phyloP scores from a whole-genome alignment of 192 early-diverging fungal genomes.

The Mortierella hygrophila region DNA sequence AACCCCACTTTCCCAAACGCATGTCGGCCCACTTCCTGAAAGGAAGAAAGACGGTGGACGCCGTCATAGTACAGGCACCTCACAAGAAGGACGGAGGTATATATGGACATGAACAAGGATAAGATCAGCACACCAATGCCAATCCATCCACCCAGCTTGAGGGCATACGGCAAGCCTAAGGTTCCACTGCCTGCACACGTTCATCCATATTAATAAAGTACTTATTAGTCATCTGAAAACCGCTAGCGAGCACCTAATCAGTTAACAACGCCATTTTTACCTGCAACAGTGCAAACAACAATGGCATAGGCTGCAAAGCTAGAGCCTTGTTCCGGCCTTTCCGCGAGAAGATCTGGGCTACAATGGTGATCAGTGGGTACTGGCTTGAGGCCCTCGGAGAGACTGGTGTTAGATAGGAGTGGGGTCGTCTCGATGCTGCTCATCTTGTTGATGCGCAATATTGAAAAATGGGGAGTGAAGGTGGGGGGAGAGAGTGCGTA shows the following conservation, averaged over 20 bases:
- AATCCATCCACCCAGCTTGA: conserved; percentile 82
- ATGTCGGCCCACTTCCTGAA: conserved; percentile 65
- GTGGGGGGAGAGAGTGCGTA: too few relatives aligned
- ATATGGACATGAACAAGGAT: conserved; percentile 74
- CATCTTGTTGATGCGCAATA: conserved; percentile 19
- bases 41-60: too few relatives aligned
- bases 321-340: conserved; percentile 59
- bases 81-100: conserved; percentile 59
- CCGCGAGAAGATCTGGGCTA: conserved; percentile 34
- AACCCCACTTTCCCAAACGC: conserved; percentile 78
- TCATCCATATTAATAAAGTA: not conserved
- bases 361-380: too few relatives aligned
- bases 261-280: conserved; percentile 28
- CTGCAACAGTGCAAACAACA: conserved; percentile 81
- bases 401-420: not conserved
- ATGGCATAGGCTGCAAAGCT: conserved; percentile 68
- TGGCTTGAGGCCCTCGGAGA: too few relatives aligned
- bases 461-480: too few relatives aligned
- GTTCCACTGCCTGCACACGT: conserved; percentile 67
- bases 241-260: not conserved
- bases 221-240: not conserved
- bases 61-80: too few relatives aligned
- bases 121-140: conserved; percentile 75
- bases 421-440: conserved; percentile 21
- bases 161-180: conserved; percentile 84